Base-by-base conservation (phyloP, 331 rosid genomes). In the Erythrophleum ivorense region DNA sequence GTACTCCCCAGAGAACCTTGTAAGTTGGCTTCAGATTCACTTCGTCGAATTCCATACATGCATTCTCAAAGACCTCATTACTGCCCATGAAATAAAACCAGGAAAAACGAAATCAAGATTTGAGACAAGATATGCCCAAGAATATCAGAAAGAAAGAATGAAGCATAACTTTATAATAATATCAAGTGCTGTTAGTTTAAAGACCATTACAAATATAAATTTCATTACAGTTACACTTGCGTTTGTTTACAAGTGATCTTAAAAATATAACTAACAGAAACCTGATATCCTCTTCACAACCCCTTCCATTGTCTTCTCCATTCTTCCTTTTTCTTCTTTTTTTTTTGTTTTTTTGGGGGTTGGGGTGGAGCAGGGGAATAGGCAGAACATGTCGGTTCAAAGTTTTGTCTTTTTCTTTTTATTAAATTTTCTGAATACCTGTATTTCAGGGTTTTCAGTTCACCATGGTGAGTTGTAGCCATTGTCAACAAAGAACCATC, bases 401-500 rank as follows among this genome's bases (percentile, higher is more conserved):
- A 3, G 36, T 73, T 63, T 45, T 86, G 12, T 46, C 58, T 36
- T n/a, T 68, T 66, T 76, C 69, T 71, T 79, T 59, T 54, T 66
- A 9, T 59, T 24, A 69, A 24, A 24, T 24, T 24, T 24, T 24
- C 29, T 24, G 53, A 53, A 53, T 92, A 93, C 99, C 99, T 95
- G 91, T 95, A 95, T 88, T 95, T 93, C 77, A 95, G 88, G 82
- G 98, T 91, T 93, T 95, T 95, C 70, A 95, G 96, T 85, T 93
- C 99, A 0, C 99, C 99, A 19, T 93, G 99, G 86, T 95, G 99
- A 72, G 99, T 95, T 33, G 99, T 95, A 58, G 98, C 98, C 67
- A 95, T 88, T 66, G 98, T 91, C 89, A 93, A 84, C 66, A 88
- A 85, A 84, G 91, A 87, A 80, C 97, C 94, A 72, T 80, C 88